Evolutionary conservation across 2,329 filamentous ascomycete species (phyloP), one percentile per base, ranked within the genome.

Genomic region (Geosmithia flava): DNA sequence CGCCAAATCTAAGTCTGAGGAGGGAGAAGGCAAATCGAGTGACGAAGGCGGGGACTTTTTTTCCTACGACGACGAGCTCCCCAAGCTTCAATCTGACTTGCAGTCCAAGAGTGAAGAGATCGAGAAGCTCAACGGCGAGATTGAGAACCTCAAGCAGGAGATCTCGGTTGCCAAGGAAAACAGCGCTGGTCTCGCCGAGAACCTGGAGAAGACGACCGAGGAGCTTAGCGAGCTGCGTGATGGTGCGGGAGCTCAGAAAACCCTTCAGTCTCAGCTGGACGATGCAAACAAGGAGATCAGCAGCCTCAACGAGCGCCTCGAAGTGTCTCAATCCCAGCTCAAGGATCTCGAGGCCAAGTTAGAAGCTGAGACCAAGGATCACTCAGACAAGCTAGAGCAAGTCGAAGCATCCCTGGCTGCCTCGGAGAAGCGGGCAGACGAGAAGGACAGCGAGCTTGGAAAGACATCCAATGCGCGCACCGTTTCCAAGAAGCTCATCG

Each of bases 61-160:
- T 66, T 95, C 89, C 0, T 94, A 89, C 56, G 90, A 97, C 50
- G 83, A 84, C 46, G 91, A 97, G 64, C 73, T 94, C 15, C 85
- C 87, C 3, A 80, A 86, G 48, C 68, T 95, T n/a, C 84, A 94
- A 58, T 74, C 77, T 1, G 84, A 93, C 54, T 63, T 93, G 3
- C 74, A 81, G 47, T 76, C 81, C 49, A 86, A 85, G 57, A 70
- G 82, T 11, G 76, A 78, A 42, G 82, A 91, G 62, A 80, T 93
- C 39, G 76, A 80, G 47, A 75, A 73, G 44, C 76, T 97, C 15
- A 82, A 83, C 54, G 65, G 70, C 3, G 80, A 93, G 55, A 78
- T 94, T 27, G 71, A 76, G 19, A 72, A 68, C 2, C 68, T 95
- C 20, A 81, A 83, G 62, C 70, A 76, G 3, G 85, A 94, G 55